phyloP scores from a whole-genome alignment of 805 yeast genomes.

The Saturnispora halmiae region DNA sequence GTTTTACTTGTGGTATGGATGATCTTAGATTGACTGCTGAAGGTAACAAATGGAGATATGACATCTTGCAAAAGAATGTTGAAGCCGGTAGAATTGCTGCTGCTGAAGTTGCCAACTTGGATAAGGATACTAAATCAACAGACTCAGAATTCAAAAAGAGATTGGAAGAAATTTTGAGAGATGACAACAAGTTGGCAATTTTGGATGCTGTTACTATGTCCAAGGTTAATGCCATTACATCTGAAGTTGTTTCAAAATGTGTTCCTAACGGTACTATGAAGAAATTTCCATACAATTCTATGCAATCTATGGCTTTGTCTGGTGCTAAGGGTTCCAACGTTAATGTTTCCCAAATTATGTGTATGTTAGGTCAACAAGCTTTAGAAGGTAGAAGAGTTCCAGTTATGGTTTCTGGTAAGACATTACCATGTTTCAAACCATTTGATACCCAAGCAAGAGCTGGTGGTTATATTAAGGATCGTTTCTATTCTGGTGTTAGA shows the following conservation, averaged over 20 bases:
- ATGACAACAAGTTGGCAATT: slow-evolving; percentile 83
- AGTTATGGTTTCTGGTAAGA: slow-evolving; percentile 96
- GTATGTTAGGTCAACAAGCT: slow-evolving; percentile 97
- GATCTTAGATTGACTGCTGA: slow-evolving; percentile 86
- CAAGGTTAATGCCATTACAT: slow-evolving; percentile 83
- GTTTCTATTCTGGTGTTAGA: slow-evolving; percentile 94
- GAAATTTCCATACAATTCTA: slow-evolving; percentile 87
- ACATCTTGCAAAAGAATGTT: slow-evolving; percentile 65
- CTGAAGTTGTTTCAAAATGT: slow-evolving; percentile 90
- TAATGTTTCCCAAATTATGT: slow-evolving; percentile 98
- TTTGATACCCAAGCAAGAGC: slow-evolving; percentile 96
- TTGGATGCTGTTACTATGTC: slow-evolving; percentile 93
- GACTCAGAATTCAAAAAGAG: slow-evolving; percentile 79
- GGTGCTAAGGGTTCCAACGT: slow-evolving; percentile 99
- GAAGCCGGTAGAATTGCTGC: slow-evolving; percentile 91
- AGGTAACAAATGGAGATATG: slow-evolving; percentile 84
- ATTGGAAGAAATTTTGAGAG: slow-evolving; percentile 90
- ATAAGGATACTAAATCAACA: slow-evolving; percentile 33
- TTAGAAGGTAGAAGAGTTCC: slow-evolving; percentile 99
- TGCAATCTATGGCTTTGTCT: slow-evolving; percentile 98
- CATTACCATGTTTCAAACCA: slow-evolving; percentile 92
- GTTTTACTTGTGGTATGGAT: slow-evolving; percentile 99
- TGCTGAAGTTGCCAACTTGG: slow-evolving; percentile 83
- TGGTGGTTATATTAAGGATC: slow-evolving; percentile 95
- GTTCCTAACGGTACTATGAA: slow-evolving; percentile 96